Evolutionary conservation across 2,329 filamentous ascomycete genomes (phyloP).

Genomic region (Xylaria multiplex): DNA sequence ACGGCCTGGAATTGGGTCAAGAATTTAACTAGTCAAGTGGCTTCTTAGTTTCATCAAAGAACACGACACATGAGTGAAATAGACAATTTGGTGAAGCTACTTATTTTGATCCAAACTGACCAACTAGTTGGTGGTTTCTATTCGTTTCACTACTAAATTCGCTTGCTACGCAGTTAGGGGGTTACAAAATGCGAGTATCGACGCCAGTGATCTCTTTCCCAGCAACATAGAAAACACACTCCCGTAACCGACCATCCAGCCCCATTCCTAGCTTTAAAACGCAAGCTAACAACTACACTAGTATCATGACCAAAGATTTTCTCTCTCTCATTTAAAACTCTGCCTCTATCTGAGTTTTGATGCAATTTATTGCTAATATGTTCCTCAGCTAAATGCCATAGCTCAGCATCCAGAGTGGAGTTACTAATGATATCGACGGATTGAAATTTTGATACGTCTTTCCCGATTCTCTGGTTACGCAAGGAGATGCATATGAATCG

Average conservation of each 20-base stretch:
- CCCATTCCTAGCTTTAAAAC: background rate
- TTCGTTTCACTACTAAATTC: background rate
- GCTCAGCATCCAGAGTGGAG: too few relatives aligned
- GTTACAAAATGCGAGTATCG: background rate
- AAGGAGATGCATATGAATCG: too few relatives aligned
- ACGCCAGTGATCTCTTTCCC: background rate
- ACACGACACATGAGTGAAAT: background rate
- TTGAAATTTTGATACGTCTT: too few relatives aligned
- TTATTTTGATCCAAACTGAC: background rate
- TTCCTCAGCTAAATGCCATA: background rate
- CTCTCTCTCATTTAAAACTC: background rate
- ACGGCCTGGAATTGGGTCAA: background rate
- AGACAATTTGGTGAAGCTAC: background rate
- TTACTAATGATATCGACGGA: too few relatives aligned
- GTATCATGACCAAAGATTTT: background rate
- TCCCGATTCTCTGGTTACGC: too few relatives aligned
- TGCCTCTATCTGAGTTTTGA: background rate
- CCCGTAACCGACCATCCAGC: background rate
- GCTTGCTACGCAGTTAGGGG: background rate
- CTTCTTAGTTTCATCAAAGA: background rate
- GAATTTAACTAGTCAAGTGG: background rate
- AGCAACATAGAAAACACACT: background rate
- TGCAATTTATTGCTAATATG: background rate
- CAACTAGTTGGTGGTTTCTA: background rate
- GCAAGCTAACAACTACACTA: background rate